Evolutionary conservation across 2,329 filamentous ascomycete species (phyloP), one percentile per base, ranked within the genome.

Genomic region (Aspergillus spinulosporus): DNA sequence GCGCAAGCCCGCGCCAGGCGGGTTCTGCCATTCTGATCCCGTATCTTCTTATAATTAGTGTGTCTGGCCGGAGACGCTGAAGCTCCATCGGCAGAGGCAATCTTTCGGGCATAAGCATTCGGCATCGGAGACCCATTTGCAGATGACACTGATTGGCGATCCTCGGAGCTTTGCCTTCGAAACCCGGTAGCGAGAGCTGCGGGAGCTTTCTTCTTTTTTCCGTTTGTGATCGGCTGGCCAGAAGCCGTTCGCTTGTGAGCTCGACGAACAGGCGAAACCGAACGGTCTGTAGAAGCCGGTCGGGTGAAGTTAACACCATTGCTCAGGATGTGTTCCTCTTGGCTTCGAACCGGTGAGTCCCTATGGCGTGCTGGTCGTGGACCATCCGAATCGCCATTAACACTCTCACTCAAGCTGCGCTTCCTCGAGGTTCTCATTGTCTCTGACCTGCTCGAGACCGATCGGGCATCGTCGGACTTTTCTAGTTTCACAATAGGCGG

Each of bases 11-110:
- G 86, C n/a, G 93, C 92, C 26, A 99, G 80, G 52, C 88, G 84
- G 3, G 94, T 99, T 64, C 95, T 89, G 21, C 94, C 94, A 70
- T 95, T 96, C 53, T 91, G 89, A 74, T 97, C 94, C 15, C 93
- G 85, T 68, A 93, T 88, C 65, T 94, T 93, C 72, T 93, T 95
- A 69, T 90, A 88, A 1, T 69, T 68, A 52, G 69, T 69, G 72
- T 90, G 85, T 64, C 88, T 86, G 64, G 85, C 82, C 57, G 89
- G 82, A 49, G 90, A 86, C 64, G 86, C 80, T 64, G 84, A 74
- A 14, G 73, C 69, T 44, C 74, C 70, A 40, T 78, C 73, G 29
- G 66, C 63, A 15, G 75, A 76, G 1, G 71, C 68, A 47, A 76
- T 66, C 56, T 74, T 76, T n/a, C 76, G 75, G 11, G 74, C 53